Evolutionary conservation across 495 filamentous ascomycete species (phyloP), one percentile per base, ranked within the genome.

Genomic region (Aspergillus egyptiacus): DNA sequence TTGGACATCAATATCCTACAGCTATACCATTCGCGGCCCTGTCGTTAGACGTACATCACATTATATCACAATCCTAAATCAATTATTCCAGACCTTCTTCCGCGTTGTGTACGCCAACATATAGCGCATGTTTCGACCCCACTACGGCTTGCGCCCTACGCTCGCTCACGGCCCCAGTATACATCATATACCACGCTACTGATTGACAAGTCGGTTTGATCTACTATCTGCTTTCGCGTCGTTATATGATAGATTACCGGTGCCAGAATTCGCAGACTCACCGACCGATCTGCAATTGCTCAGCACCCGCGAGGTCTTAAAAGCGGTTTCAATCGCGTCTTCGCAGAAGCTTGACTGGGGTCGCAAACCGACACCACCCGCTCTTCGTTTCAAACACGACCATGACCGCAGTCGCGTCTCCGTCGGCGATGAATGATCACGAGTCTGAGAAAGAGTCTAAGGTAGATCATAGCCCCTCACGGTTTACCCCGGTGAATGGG

Each of bases 401-500:
- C 25, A 77, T 78, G 74, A 67, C 72, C 20, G 63, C 73, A 42
- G 64, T 75, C 34, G 62, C 72, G 30, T 58, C 70, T 19, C 62
- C 58, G 17, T 54, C 70, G 36, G 58, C 63, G 44, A 63, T 69
- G 58, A 68, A 67, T 24, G 61, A 64, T 45, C 66, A 68, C 37
- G 68, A 64, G 14, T 54, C 63, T 6, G 68, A 70, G 32, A 60
- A 57, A 25, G 70, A 76, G 28, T 59, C 63, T 14, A 67, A 67
- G 35, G 50, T 70, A 23, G 73, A 74, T 17, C 68, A 70, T 33
- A 75, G 70, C 36, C 72, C 74, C 23, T 74, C 73, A 13, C 67
- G 70, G 17, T 79, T 79, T 49, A 79, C 75, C 3, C 74, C 75
- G 34, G 74, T 79, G 23, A 79, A 79, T 61, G 75, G 72, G 38